Percentiles rank a stretch among this genome's conserved stretches.
These are phyloP conservation scores for Monosporascus sp. DNA, from an alignment of 2,329 filamentous ascomycete genomes.

Conservation along the genomic window DNA sequence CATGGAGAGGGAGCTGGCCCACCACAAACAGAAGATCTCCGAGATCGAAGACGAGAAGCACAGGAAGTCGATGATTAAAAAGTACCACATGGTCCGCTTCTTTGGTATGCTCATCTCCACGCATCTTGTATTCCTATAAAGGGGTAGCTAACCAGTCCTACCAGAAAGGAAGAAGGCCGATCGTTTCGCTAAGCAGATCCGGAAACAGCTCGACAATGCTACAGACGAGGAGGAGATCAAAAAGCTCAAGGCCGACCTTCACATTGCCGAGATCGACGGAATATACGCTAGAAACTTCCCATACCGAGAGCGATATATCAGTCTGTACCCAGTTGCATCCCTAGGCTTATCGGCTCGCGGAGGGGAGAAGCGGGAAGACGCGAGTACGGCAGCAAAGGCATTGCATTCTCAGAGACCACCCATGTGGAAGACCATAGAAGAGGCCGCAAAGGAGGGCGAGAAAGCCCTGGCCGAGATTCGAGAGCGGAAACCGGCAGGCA, in stretches of 20 bases:
- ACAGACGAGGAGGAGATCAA: slow-evolving; percentile 47
- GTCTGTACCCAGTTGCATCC: slow-evolving; percentile 45
- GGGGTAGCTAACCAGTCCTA: slow-evolving; percentile 6
- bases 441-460: slow-evolving; percentile 43
- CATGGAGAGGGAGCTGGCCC: slow-evolving; percentile 65
- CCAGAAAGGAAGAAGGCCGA: slow-evolving; percentile 68
- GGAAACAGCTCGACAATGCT: slow-evolving; percentile 49
- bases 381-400: slow-evolving; percentile 36
- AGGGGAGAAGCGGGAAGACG: slow-evolving; percentile 34
- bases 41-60: slow-evolving; percentile 55
- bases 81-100: slow-evolving; percentile 80
- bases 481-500: slow-evolving; percentile 19
- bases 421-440: slow-evolving; percentile 66
- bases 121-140: neutral
- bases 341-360: slow-evolving; percentile 25
- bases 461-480: slow-evolving; percentile 20
- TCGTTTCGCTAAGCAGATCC: slow-evolving; percentile 59
- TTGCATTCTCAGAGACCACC: slow-evolving; percentile 45
- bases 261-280: slow-evolving; percentile 65
- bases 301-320: slow-evolving; percentile 64
- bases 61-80: slow-evolving; percentile 65
- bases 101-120: slow-evolving; percentile 56
- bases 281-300: slow-evolving; percentile 72
- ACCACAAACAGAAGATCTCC: slow-evolving; percentile 59
- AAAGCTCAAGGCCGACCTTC: slow-evolving; percentile 51